These are phyloP conservation scores for Fusarium longipes DNA, from an alignment of 2,329 filamentous ascomycete species.

Conservation along the genomic window DNA sequence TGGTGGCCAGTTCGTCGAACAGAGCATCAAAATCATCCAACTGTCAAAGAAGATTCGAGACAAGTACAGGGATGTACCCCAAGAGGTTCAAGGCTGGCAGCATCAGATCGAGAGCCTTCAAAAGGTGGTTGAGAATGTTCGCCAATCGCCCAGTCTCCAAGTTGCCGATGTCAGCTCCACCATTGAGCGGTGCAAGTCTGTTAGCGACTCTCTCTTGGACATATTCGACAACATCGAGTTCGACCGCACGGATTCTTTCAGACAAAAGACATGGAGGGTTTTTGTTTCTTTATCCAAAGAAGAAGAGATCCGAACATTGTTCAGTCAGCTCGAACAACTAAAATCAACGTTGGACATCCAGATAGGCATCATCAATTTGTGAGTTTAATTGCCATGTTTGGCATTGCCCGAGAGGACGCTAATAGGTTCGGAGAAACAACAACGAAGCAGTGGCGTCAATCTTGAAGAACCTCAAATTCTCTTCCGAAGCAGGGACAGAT, in stretches of 20 bases:
- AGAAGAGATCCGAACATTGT: not conserved
- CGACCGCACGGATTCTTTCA: not conserved
- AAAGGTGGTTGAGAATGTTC: not conserved
- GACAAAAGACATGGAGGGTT: slow-evolving; percentile 6
- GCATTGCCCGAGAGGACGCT: not conserved
- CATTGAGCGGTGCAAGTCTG: not conserved
- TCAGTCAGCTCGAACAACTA: slow-evolving; percentile 1
- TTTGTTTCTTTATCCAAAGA: not conserved
- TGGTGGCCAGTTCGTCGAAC: not conserved
- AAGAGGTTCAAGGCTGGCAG: not conserved
- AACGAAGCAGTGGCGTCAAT: too few species aligned
- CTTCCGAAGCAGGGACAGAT: not conserved
- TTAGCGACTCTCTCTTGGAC: not conserved
- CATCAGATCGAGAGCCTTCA: not conserved
- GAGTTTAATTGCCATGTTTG: not conserved
- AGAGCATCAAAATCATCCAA: slow-evolving; percentile 11
- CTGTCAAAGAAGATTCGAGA: not conserved
- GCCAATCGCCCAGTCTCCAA: not conserved
- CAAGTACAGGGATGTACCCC: not conserved
- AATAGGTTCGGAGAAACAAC: not conserved
- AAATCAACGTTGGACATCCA: not conserved
- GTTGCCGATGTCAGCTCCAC: not conserved
- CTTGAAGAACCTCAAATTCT: not conserved
- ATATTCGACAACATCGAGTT: slow-evolving; percentile 10
- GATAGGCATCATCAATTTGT: slow-evolving; percentile 7